Percentiles rank a stretch among this genome's conserved stretches.
Evolutionary conservation across 108 stramenopile genomes (phyloP).

Genomic region (Parietichytrium sp.): DNA sequence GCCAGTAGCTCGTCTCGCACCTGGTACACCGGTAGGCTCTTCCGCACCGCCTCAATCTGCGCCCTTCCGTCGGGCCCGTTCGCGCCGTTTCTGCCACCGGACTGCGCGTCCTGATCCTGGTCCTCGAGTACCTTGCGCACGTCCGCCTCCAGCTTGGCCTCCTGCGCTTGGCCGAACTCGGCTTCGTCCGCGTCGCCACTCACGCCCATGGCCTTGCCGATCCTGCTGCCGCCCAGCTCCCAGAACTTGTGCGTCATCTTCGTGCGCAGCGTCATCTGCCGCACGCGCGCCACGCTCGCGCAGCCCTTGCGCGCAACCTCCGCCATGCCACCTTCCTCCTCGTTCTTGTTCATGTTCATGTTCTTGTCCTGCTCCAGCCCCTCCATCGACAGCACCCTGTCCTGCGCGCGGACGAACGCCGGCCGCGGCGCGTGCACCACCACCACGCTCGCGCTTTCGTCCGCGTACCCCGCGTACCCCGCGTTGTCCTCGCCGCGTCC

Average conservation of each 20-base stretch:
- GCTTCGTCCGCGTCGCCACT: constrained; percentile 45
- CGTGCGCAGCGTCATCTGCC: constrained; percentile 80
- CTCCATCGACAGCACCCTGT: constrained; percentile 75
- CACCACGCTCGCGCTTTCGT: constrained; percentile 70
- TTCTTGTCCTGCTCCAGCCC: constrained; percentile 79
- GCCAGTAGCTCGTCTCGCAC: constrained; percentile 87
- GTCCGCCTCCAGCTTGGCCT: constrained; percentile 45
- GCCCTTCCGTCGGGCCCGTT: constrained; percentile 82
- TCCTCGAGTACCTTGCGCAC: constrained; percentile 40
- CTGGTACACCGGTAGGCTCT: constrained; percentile 86
- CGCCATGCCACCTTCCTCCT: constrained; percentile 84
- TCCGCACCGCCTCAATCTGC: constrained; percentile 84
- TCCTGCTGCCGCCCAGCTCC: constrained; percentile 92
- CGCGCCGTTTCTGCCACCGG: constrained; percentile 36
- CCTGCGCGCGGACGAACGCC: constrained; percentile 80
- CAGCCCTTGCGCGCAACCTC: constrained; percentile 84
- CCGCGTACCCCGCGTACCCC: constrained; percentile 45
- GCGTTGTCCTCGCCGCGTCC: constrained; percentile 54
- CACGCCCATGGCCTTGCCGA: constrained; percentile 84
- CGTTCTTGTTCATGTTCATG: constrained; percentile 77
- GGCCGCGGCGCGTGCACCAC: constrained; percentile 91
- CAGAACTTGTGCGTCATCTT: constrained; percentile 95
- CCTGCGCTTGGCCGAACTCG: constrained; percentile 35
- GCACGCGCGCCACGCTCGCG: constrained; percentile 64
- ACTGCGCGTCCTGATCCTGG: neutral